Base-by-base conservation (phyloP, 331 rosid genomes). In the Pyracantha coccinea region DNA sequence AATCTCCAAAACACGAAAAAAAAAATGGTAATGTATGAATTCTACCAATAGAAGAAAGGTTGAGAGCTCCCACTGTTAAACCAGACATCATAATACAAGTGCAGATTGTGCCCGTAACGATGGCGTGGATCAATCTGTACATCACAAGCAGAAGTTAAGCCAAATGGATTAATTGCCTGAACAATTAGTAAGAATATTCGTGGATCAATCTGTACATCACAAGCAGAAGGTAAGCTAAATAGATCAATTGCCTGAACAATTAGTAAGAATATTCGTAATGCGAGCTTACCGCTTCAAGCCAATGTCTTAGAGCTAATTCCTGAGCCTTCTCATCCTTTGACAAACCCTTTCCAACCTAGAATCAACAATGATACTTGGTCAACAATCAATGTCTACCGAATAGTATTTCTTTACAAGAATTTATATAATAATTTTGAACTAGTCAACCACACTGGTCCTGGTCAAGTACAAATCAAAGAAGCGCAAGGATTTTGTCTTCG, bases 211-310 rank as follows among this genome's bases (percentile, higher is more conserved):
- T 2, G 44, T 35, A 35, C 44, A 35, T 2, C 44, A 35, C 44
- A 35, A 35, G 44, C 4, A 10, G 45, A 38, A 38, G 45, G 14
- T 38, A 10, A 10, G 45, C 4, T 35, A 10, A 38, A 38, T 38
- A 10, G 45, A 38, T 38, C 10, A 38, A 38, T 38, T 38, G 45
- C 45, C 45, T 38, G 45, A 38, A 38, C 45, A 38, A 38, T 38
- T 38, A 41, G 50, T 41, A 41, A 41, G 50, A 41, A 41, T 41
- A 41, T 41, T 41, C 50, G 5, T 41, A 38, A 38, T 38, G 14
- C 45, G 45, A 77, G 45, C 93, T 89, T 88, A 94, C 98, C 70
- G 96, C 95, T 81, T 94, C 96, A 75, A 94, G 96, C 96, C 97
- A 94, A 72, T 94, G 97, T 62, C 84, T 69, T 86, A 76, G 62